Conservation (phyloP, 371 early-diverging fungal genomes). For the Mortierella sp. region DNA sequence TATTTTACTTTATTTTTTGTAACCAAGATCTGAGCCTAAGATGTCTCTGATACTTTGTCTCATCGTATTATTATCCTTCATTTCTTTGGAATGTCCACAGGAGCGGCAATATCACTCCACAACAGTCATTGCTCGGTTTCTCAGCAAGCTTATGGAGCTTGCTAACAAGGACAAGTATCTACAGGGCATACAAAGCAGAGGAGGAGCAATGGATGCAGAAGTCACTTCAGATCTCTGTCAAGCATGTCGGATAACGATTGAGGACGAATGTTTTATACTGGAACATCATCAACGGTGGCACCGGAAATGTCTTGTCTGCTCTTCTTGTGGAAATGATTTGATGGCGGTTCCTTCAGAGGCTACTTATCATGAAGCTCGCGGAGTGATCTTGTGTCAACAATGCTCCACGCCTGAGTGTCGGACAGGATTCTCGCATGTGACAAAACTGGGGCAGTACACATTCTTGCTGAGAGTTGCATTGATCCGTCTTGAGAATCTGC, state of each 20-base stretch:
- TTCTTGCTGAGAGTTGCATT: constrained; percentile 90
- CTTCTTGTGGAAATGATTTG: constrained; percentile 67
- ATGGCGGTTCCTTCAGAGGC: constrained; percentile 62
- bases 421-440: constrained; percentile 76
- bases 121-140: constrained; percentile 63
- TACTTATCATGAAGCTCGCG: constrained; percentile 56
- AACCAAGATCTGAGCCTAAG: constrained; percentile 4
- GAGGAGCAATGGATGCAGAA: constrained; percentile 60
- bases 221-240: constrained; percentile 85
- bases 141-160: constrained; percentile 64
- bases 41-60: too few species aligned
- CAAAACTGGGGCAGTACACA: constrained; percentile 92
- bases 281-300: constrained; percentile 82
- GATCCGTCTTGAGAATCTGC: constrained; percentile 80
- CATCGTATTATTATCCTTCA: too few species aligned
- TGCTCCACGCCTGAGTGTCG: constrained; percentile 57
- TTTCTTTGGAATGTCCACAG: constrained; percentile 25
- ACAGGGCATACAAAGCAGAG: constrained; percentile 35
- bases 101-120: constrained; percentile 53
- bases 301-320: constrained; percentile 80
- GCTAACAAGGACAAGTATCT: constrained; percentile 60
- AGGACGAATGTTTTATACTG: constrained; percentile 86
- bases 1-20: not conserved
- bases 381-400: constrained; percentile 64
- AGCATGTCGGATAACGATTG: constrained; percentile 79